phyloP scores from a whole-genome alignment of 2,329 filamentous ascomycete species.

The Aulographum hederae region DNA sequence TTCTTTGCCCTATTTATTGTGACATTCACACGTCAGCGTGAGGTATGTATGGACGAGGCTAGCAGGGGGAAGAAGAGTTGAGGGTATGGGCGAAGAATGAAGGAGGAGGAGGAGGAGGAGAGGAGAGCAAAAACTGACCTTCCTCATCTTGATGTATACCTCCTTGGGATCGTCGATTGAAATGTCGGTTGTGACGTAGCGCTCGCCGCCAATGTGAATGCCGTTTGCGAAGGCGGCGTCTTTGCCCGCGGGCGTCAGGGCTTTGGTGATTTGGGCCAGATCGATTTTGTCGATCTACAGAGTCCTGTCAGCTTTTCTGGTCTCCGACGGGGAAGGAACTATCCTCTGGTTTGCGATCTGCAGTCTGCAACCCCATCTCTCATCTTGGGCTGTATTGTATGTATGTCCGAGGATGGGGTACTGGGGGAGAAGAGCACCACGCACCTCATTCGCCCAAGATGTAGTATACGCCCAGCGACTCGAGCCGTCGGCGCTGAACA shows the following conservation, averaged over 20 bases:
- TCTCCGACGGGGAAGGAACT: neutral
- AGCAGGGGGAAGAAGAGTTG: too few species aligned
- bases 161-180: constrained; percentile 49
- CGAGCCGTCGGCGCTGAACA: constrained; percentile 28
- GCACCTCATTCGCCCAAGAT: constrained; percentile 52
- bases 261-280: constrained; percentile 25
- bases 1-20: constrained; percentile 53
- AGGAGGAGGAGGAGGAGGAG: neutral
- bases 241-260: neutral
- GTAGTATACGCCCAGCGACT: constrained; percentile 64
- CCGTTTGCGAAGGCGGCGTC: constrained; percentile 50
- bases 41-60: too few species aligned
- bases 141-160: constrained; percentile 76
- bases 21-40: constrained; percentile 3
- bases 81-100: too few species aligned
- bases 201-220: constrained; percentile 55
- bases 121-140: constrained; percentile 35
- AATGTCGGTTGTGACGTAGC: constrained; percentile 59
- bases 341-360: too few species aligned
- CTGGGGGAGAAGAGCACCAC: neutral
- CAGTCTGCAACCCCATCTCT: constrained; percentile 14
- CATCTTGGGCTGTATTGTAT: constrained; percentile 2
- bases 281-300: constrained; percentile 3
- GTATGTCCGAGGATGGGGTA: neutral
- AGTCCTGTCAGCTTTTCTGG: neutral